Evolutionary conservation across 495 filamentous ascomycete genomes (phyloP).

Genomic region (Mytilinidion resinicola): DNA sequence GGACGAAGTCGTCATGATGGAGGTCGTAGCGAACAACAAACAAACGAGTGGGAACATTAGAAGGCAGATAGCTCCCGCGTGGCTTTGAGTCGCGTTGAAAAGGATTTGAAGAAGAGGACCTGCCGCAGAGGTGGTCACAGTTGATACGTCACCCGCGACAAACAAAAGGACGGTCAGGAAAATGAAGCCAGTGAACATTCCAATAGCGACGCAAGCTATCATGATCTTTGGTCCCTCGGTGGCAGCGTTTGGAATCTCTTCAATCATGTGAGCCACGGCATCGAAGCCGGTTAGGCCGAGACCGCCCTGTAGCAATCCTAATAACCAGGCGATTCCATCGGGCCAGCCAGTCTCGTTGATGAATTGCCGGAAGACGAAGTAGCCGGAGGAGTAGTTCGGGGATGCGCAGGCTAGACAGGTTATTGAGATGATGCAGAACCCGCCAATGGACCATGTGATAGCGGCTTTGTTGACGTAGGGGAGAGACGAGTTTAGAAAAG

Average conservation of each 20-base stretch:
- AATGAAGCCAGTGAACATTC: conserved; percentile 59
- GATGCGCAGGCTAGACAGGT: conserved; percentile 58
- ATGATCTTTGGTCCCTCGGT: conserved; percentile 65
- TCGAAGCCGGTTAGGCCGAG: conserved; percentile 51
- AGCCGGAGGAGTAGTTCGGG: conserved; percentile 53
- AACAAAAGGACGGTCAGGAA: conserved; percentile 63
- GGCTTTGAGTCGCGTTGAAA: conserved; percentile 59
- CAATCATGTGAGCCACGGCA: conserved; percentile 49
- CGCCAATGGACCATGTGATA: conserved; percentile 61
- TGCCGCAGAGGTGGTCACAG: conserved; percentile 54
- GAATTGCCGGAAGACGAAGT: conserved; percentile 48
- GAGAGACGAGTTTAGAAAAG: conserved; percentile 54
- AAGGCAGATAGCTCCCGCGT: conserved; percentile 60
- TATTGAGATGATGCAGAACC: conserved; percentile 63
- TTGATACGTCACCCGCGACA: conserved; percentile 51
- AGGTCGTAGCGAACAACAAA: conserved; percentile 63
- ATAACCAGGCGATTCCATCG: conserved; percentile 47
- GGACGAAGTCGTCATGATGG: conserved; percentile 69
- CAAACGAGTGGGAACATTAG: conserved; percentile 69
- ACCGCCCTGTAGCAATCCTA: conserved; percentile 49
- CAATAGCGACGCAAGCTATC: conserved; percentile 64
- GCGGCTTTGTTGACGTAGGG: conserved; percentile 59
- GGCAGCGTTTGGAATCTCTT: conserved; percentile 66
- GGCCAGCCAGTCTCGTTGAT: conserved; percentile 50
- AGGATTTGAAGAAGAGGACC: conserved; percentile 67